Percentiles rank a stretch among this genome's conserved stretches.
Conservation (phyloP, 2,329 filamentous ascomycete genomes). For the Dryadomyces quercus-mongolicae region DNA sequence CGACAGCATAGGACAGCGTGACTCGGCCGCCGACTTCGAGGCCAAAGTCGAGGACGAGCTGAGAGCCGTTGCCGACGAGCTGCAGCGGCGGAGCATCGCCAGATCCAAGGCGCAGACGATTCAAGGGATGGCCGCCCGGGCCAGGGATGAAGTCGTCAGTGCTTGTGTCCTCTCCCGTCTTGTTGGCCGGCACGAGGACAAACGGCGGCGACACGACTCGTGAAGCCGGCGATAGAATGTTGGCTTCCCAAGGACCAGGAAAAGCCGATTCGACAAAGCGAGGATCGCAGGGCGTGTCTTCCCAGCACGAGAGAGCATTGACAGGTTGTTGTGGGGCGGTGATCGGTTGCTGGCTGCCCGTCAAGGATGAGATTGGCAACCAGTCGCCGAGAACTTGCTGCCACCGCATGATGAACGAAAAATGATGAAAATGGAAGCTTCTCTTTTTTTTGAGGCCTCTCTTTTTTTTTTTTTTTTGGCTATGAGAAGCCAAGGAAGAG, state of each 20-base stretch:
- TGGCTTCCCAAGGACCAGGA: slow-evolving; percentile 42
- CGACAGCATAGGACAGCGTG: slow-evolving; percentile 29
- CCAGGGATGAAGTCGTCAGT: background rate
- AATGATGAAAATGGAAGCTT: background rate
- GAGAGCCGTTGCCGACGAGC: slow-evolving; percentile 31
- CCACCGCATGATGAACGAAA: background rate
- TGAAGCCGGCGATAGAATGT: slow-evolving; percentile 42
- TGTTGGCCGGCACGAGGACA: slow-evolving; percentile 21
- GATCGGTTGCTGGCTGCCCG: background rate
- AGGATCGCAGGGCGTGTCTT: slow-evolving; percentile 35
- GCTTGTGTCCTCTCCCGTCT: no score
- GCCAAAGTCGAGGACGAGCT: slow-evolving; percentile 47
- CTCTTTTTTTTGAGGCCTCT: no score
- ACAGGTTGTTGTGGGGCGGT: no score
- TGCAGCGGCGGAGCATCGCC: background rate
- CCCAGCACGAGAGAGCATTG: slow-evolving; percentile 32
- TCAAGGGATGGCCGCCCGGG: background rate
- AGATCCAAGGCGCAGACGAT: no score
- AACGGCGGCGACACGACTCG: slow-evolving; percentile 34
- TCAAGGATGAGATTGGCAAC: background rate
- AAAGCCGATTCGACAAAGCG: slow-evolving; percentile 37
- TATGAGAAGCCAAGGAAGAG: background rate
- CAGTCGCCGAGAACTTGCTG: background rate
- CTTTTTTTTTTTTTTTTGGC: no score
- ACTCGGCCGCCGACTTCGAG: slow-evolving; percentile 44